Base-by-base conservation (phyloP, 1,139 yeast genomes). In the Kurtzmaniella quercitrusa region DNA sequence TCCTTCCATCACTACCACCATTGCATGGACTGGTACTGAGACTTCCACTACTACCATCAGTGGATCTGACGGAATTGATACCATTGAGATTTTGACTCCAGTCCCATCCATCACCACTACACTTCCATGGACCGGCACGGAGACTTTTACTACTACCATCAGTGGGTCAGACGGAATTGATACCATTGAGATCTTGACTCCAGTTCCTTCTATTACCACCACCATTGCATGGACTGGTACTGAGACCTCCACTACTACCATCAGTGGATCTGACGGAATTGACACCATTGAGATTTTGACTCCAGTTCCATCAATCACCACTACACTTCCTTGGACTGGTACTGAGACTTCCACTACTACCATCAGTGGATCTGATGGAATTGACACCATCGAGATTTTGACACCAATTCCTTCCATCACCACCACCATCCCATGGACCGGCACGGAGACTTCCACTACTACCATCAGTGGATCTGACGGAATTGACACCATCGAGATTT, bases 401-500 rank as follows among this genome's bases (percentile, higher is more conserved):
- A 29, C 43, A 9, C 46, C 49, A 25, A 33, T 27, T 53, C 50
- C 12, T 34, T 38, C 44, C 2, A 9, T 31, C 3, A 41, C 41
- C 23, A 33, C 34, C n/a, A 52, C 53, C 8, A 12, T 40, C 8
- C 44, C 47, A 15, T 50, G 53, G 51, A 44, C 50, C 12, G 48
- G 48, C 2, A 19, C 38, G 11, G 27, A 1, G 1, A 18, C 12
- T 9, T 37, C 39, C 8, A 37, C 39, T n/a, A 37, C 39, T 9
- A 37, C 39, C 27, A 16, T 15, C 27, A 16, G 15, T 27, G 33
- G 17, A 6, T 23, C 27, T 8, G 39, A 14, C 12, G 39, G 39
- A 11, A 6, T 12, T 12, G 12, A 6, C 8, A 27, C 33, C 33
- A 12, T 27, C 7, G 27, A 15, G 10, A 16, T 34, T 12, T 34